Base-by-base conservation (phyloP, 1,284 basidiomycete genomes). In the Albatrellus sp. region DNA sequence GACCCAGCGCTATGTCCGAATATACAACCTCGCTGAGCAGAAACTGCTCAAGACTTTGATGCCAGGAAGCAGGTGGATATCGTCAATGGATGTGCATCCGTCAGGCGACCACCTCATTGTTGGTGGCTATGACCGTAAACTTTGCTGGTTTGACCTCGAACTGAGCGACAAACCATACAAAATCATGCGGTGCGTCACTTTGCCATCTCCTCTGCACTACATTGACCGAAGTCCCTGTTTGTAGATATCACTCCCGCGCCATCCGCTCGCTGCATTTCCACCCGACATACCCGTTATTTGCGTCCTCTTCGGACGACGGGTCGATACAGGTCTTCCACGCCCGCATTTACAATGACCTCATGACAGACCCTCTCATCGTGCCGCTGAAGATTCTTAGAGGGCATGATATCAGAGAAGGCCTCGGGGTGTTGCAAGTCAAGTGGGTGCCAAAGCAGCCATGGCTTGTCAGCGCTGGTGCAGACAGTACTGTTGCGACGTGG, bases 131-230 rank as follows among this genome's bases (percentile, higher is more conserved):
- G 96, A 99, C 68, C 85, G 90, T 54, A 94, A 97, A 63, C 68
- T 98, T 13, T 92, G 90, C 57, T 99, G 96, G 96, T 98, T 98
- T 63, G 96, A 99, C 67, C 70, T 98, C 48, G 96, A 98, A 58
- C 77, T 98, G 45, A 88, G 84, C 55, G 83, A 87, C 54, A 92
- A 94, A 60, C 96, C 96, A 1, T 98, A 93, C 75, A 96, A 96
- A 66, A 82, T 96, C 46, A 69, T 99, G 54, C 80, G 92, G 81
- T 90, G 49, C 38, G 61, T 48, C 40, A 20, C 11, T 2, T 32
- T 28, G 11, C 20, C 28, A 36, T 16, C 41, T 46, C 38, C 33
- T 37, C 39, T 36, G 24, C 36, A 28, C 20, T n/a, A 34, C 10
- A n/a, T 3, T 41, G 11, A 31, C 37, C 28, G 16, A 10, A 16